These are phyloP conservation scores for Penicillium sp. DNA, from an alignment of 2,329 filamentous ascomycete genomes.

Conservation along the genomic window DNA sequence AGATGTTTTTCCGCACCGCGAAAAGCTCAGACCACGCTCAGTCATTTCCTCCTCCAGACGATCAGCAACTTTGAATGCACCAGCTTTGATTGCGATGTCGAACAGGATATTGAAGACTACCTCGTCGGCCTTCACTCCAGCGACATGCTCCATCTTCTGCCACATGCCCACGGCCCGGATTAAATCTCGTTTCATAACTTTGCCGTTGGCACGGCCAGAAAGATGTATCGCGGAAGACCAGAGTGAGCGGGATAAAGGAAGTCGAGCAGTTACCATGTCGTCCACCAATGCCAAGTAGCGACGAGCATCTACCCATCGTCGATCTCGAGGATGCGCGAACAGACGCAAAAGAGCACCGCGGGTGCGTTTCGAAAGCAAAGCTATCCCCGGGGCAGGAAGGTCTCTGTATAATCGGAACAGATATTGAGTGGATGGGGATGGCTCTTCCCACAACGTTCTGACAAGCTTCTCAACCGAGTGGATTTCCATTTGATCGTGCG, in stretches of 20 bases:
- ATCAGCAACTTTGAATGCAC: conserved; percentile 79
- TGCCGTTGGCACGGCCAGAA: conserved; percentile 67
- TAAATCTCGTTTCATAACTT: conserved; percentile 58
- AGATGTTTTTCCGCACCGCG: conserved; percentile 77
- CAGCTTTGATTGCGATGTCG: conserved; percentile 79
- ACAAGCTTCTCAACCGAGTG: conserved; percentile 39
- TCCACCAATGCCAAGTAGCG: conserved; percentile 80
- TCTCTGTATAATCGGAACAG: conserved; percentile 54
- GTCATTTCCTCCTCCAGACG: conserved; percentile 82
- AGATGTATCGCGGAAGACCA: conserved; percentile 86
- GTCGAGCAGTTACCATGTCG: conserved; percentile 72
- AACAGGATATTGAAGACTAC: conserved; percentile 96
- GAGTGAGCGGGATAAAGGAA: conserved; percentile 65
- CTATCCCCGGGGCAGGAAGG: conserved; percentile 54
- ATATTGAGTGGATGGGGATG: conserved; percentile 44
- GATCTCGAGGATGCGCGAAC: conserved; percentile 56
- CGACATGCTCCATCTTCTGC: conserved; percentile 81
- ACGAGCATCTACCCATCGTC: conserved; percentile 57
- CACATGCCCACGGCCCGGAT: conserved; percentile 73
- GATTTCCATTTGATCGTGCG: conserved; percentile 35
- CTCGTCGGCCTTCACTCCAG: conserved; percentile 62
- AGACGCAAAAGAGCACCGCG: conserved; percentile 66
- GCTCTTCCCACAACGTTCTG: conserved; percentile 44
- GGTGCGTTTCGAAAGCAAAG: conserved; percentile 49
- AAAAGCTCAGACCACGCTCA: conserved; percentile 63